These are phyloP conservation scores for Gyrodon lividus DNA, from an alignment of 768 basidiomycete species.

Conservation along the genomic window DNA sequence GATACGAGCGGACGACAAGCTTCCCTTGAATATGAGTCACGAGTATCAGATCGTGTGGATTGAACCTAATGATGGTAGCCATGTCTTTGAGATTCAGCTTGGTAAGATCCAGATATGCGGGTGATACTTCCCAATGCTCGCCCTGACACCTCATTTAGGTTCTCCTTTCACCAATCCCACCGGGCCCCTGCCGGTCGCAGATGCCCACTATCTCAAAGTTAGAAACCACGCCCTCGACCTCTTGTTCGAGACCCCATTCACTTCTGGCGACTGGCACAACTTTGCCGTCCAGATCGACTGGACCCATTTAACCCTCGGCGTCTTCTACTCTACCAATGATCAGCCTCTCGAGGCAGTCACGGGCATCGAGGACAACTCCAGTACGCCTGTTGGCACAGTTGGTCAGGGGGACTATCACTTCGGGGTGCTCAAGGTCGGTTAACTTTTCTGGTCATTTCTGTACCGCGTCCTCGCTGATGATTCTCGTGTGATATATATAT, in stretches of 20 bases:
- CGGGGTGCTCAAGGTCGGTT: constrained; percentile 53
- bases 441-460: not conserved
- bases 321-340: constrained; percentile 49
- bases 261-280: constrained; percentile 51
- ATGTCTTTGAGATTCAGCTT: constrained; percentile 59
- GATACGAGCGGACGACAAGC: constrained; percentile 38
- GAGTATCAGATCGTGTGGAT: constrained; percentile 67
- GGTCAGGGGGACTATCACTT: constrained; percentile 64
- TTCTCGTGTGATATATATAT: not conserved
- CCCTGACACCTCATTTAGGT: constrained; percentile 31
- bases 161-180: constrained; percentile 58
- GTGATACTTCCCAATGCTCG: not conserved
- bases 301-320: constrained; percentile 46
- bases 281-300: constrained; percentile 60
- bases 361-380: constrained; percentile 39
- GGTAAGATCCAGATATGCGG: constrained; percentile 34
- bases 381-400: constrained; percentile 37
- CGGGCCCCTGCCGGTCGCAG: constrained; percentile 37
- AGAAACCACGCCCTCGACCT: constrained; percentile 53
- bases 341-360: constrained; percentile 43
- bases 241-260: constrained; percentile 50
- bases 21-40: constrained; percentile 51
- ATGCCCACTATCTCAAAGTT: constrained; percentile 53
- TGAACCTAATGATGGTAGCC: constrained; percentile 57
- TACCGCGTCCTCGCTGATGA: not conserved